A percentile compares a stretch with the other conserved stretches of the same genome.
Evolutionary conservation across 345 rosid species (phyloP).

Genomic region (Gossypium raimondii): DNA sequence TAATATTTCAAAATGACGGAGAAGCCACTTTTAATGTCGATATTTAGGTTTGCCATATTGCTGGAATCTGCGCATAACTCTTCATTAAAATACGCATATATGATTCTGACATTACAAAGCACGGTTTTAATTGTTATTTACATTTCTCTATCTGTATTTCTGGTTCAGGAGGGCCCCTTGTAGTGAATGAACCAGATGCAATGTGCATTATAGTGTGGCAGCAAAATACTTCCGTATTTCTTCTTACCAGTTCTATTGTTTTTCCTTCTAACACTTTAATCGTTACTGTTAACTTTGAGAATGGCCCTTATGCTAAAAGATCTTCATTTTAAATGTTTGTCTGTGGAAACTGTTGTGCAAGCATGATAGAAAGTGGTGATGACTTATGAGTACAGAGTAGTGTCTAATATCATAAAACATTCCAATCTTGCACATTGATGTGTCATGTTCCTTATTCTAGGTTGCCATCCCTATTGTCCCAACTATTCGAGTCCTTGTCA

Average conservation of each 20-base stretch:
- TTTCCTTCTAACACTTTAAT: neutral
- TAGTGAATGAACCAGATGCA: neutral
- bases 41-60: neutral
- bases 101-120: neutral
- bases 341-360: neutral
- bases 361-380: neutral
- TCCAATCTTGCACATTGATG: neutral
- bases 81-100: neutral
- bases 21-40: neutral
- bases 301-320: neutral
- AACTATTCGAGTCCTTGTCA: constrained; percentile 82
- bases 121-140: neutral
- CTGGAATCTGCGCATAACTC: neutral
- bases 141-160: neutral
- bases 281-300: neutral
- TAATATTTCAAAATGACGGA: neutral
- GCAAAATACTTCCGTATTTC: neutral
- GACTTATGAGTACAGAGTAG: too few relatives aligned
- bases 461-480: constrained; percentile 96
- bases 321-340: neutral
- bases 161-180: constrained; percentile 4
- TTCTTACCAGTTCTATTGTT: neutral
- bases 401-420: neutral
- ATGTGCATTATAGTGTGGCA: neutral
- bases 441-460: constrained; percentile 30